Base-by-base conservation (phyloP, 164 flowering plant species). In the Cinnamomum chago region DNA sequence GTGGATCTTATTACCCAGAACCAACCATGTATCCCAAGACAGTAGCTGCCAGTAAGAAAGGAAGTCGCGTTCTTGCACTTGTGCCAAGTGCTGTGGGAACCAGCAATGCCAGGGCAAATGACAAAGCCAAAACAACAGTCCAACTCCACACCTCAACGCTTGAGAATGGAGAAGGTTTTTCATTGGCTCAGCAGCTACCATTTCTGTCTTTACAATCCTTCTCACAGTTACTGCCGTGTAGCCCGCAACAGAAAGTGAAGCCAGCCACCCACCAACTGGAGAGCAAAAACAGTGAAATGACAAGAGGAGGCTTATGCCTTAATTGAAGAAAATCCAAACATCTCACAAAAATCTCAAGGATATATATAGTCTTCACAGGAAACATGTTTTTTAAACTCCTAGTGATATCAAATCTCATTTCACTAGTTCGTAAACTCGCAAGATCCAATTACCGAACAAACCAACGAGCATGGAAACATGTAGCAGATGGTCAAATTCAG, bases 221-320 rank as follows among this genome's bases (percentile, higher is more conserved):
- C 99, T 86, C 27, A 95, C 89, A n/a, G 97, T 85, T 73, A 95
- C 84, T 15, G 99, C 99, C n/a, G 96, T 88, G 74, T 72, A 95
- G 40, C 97, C 99, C n/a, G 97, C 97, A 40, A 95, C 97, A 81
- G 81, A 76, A 58, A 91, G 92, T 51, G 99, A 86, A 79, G 97
- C 97, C 70, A 95, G 73, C 97, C 99, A 95, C 3, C 99, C 99
- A 66, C 84, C 97, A 85, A 80, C 99, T 93, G 88, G 85, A 40
- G 50, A 89, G 47, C 68, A 71, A 70, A 73, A 20, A 51, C 47
- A 40, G 47, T 40, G 60, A 55, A 55, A 55, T 55, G 28, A 28
- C 65, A 68, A 58, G 1, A 52, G 51, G 20, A 10, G 1, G 20
- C 3, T 27, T 66, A 65, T 70, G 35, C 64, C 2, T 70, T 5